Evolutionary conservation across 176 grass and related monocot species (phyloP), one percentile per base, ranked within the genome.

Genomic region (Rhynchospora breviuscula): DNA sequence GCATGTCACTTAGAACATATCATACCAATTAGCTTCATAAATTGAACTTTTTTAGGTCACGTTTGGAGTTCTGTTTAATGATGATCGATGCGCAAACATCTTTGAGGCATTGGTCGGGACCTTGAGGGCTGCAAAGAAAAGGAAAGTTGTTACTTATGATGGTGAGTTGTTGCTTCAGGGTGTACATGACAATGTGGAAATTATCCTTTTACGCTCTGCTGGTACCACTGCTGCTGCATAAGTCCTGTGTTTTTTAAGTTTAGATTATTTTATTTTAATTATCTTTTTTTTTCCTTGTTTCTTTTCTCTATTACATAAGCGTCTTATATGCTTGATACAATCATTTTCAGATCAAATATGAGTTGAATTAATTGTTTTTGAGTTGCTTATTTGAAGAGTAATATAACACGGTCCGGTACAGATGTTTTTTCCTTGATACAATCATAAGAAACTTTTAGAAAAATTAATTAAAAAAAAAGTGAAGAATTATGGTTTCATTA

Each of bases 21-120:
- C n/a, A 10, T 74, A 79, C 59, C 70, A 62, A 9, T 79, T 44
- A 8, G 45, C 7, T 45, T 61, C 77, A 10, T 3, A 79, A 4
- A 29, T 29, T 78, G 17, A 44, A 79, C 5, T 10, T 64, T 86
- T 79, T 10, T 89, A 97, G 94, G 92, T 94, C 26, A 97, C 63
- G 46, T 97, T 97, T 2, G 94, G 94, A 77, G 94, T 97, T 25
- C 81, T 97, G 23, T 97, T 97, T 74, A 94, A 97, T 3, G 92
- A 97, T n/a, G 94, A 97, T 44, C 87, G 90, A 21, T 94, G 94
- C 13, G 92, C 92, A 18, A 97, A 97, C 85, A 92, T 97, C 57
- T 97, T 97, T 74, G 94, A 97, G 89, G 92, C 94, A 35, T 65
- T 97, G 52, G 94, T 97, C 18, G 92, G 94, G 59, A 97, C 92